Evolutionary conservation across 129 eudicot genomes (phyloP).

Genomic region (Lactuca saligna): DNA sequence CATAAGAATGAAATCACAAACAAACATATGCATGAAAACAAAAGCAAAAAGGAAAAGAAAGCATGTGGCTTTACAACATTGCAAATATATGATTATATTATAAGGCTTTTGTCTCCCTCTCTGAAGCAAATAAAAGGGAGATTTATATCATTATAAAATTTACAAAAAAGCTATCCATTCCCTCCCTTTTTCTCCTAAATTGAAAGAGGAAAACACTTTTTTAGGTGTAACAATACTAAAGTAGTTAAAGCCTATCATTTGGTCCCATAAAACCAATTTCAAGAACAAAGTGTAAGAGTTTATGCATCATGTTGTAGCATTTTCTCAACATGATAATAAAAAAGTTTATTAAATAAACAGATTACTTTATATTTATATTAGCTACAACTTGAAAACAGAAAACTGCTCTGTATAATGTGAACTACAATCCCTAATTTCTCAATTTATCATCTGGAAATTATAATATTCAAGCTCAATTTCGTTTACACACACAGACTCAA

Average conservation of each 20-base stretch:
- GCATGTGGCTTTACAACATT: background rate
- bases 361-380: background rate
- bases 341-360: slow-evolving; percentile 1
- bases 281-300: background rate
- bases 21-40: slow-evolving; percentile 11
- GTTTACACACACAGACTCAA: slow-evolving; percentile 1
- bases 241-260: background rate
- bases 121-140: background rate
- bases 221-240: background rate
- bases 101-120: background rate
- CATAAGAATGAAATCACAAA: background rate
- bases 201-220: background rate
- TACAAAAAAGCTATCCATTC: background rate
- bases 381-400: slow-evolving; percentile 10
- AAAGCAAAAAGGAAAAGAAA: too few species aligned
- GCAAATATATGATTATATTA: background rate
- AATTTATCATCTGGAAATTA: slow-evolving; percentile 5
- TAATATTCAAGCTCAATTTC: slow-evolving; percentile 10
- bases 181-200: background rate
- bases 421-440: slow-evolving; percentile 7
- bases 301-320: background rate
- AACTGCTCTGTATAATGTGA: background rate
- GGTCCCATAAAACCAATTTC: background rate
- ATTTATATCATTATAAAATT: too few species aligned
- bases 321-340: background rate